Evolutionary conservation across 805 yeast genomes (phyloP), one percentile per base, ranked within the genome.

Genomic region (Myxozyma sirexii): DNA sequence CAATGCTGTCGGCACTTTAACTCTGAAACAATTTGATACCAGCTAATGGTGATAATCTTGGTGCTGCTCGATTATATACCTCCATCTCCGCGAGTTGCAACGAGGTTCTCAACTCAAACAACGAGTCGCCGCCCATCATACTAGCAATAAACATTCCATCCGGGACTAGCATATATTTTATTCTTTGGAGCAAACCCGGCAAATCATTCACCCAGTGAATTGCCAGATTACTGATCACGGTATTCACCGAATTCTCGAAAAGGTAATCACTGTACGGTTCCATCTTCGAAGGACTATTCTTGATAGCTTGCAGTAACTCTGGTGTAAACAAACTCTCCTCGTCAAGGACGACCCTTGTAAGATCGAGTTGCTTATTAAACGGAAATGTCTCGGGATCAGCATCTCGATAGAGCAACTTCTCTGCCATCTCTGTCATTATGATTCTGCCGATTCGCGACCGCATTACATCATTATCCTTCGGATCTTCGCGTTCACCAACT

Each of bases 161-260:
- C 1, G 93, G 93, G 60, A 82, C 82, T 38, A 90, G 76, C 26
- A 87, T 78, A 4, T 74, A 69, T 69, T 84, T 82, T 65, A 89
- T 79, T 60, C 82, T 79, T 17, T 73, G 71, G 53, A 89, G 78
- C 1, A 83, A 81, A 1, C 79, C 76, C 0, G 96, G 96, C n/a
- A 90, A 78, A 67, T 90, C 92, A 68, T 90, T 90, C 59, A 88
- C 84, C 96, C 96, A 90, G 72, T 90, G 96, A 70, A 90, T 70
- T 23, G 88, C 80, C 64, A 88, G 72, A 70, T 87, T 88, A 1
- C 91, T 85, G 2, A 90, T 71, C 1, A 89, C 87, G 2, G 90
- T 87, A 70, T 88, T 92, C 68, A 80, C 87, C 19, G 77, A 39
- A 21, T 62, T 66, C 39, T 73, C 54, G 77, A 61, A 62, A 19